Evolutionary conservation across 2,329 filamentous ascomycete species (phyloP).

Genomic region (Alternaria novae-zelandiae): DNA sequence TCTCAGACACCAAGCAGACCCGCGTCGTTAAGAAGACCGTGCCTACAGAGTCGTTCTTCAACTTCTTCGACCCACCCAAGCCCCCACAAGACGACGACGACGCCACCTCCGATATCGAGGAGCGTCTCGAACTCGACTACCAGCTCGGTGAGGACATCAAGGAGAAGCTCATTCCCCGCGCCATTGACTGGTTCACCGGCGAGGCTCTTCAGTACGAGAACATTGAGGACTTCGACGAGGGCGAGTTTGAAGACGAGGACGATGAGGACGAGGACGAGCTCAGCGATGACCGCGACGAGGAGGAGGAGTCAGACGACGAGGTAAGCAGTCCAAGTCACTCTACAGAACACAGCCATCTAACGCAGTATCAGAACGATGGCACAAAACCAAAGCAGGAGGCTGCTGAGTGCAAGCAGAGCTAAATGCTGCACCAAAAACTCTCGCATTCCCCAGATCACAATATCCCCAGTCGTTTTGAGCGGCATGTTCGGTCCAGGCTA

Average conservation of each 20-base stretch:
- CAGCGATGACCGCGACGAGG: conserved; percentile 81
- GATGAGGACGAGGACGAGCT: conserved; percentile 91
- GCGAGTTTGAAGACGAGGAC: conserved; percentile 86
- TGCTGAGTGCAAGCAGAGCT: conserved; percentile 55
- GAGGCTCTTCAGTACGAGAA: conserved; percentile 98
- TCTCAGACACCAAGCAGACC: conserved; percentile 94
- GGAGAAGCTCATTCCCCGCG: conserved; percentile 98
- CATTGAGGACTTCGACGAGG: conserved; percentile 81
- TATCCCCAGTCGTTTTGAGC: conserved; percentile 20
- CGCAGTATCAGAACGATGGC: conserved; percentile 43
- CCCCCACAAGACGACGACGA: conserved; percentile 78
- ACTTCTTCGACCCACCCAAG: conserved; percentile 97
- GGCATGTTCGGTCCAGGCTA: conserved; percentile 6
- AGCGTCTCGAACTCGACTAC: conserved; percentile 97
- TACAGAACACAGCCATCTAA: conserved; percentile 16
- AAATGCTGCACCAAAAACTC: conserved; percentile 20
- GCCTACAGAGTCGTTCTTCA: conserved; percentile 95
- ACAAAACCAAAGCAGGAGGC: conserved; percentile 55
- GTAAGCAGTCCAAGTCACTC: conserved; percentile 25
- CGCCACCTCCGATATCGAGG: conserved; percentile 89
- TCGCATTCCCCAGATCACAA: conserved; percentile 6
- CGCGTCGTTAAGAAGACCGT: conserved; percentile 99
- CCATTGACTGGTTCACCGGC: conserved; percentile 99
- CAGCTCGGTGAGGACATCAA: conserved; percentile 99
- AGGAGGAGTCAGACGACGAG: conserved; percentile 58